Evolutionary conservation across 108 stramenopile species (phyloP).

Genomic region (Skeletonema potamos): DNA sequence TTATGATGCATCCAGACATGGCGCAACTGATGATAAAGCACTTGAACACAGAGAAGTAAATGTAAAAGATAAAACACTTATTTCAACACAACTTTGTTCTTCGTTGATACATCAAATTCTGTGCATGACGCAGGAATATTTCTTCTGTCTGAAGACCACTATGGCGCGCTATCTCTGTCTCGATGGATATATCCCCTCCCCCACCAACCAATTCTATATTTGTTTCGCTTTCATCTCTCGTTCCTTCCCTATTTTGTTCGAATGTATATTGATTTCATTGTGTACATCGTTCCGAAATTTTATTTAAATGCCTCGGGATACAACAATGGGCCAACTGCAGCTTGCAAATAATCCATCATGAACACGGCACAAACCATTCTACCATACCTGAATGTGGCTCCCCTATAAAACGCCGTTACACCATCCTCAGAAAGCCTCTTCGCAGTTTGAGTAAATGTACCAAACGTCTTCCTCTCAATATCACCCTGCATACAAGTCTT

Average conservation of each 20-base stretch:
- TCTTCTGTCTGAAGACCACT: slow-evolving; percentile 9
- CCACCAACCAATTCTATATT: background rate
- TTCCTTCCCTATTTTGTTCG: background rate
- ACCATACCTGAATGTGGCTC: slow-evolving; percentile 92
- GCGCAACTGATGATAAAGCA: slow-evolving; percentile 47
- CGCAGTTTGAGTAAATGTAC: slow-evolving; percentile 76
- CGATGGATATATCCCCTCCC: background rate
- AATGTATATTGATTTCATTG: background rate
- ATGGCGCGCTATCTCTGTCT: slow-evolving; percentile 1
- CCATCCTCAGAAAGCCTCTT: slow-evolving; percentile 66
- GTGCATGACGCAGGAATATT: slow-evolving; percentile 14
- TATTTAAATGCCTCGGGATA: slow-evolving; percentile 47
- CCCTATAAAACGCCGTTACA: slow-evolving; percentile 87
- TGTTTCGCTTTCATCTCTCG: background rate
- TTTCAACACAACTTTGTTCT: slow-evolving; percentile 1
- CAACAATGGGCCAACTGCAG: slow-evolving; percentile 43
- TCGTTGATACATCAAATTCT: slow-evolving; percentile 8
- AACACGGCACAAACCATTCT: slow-evolving; percentile 91
- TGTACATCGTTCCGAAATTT: background rate
- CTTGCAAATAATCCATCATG: slow-evolving; percentile 86
- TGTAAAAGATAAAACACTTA: slow-evolving; percentile 8
- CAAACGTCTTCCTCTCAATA: slow-evolving; percentile 80
- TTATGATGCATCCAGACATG: slow-evolving; percentile 59
- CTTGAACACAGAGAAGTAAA: slow-evolving; percentile 20
- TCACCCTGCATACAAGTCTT: slow-evolving; percentile 98